A percentile compares a stretch with the other conserved stretches of the same genome.
Evolutionary conservation across 352 stramenopile species (phyloP).

Genomic region (Pythium coloratum): DNA sequence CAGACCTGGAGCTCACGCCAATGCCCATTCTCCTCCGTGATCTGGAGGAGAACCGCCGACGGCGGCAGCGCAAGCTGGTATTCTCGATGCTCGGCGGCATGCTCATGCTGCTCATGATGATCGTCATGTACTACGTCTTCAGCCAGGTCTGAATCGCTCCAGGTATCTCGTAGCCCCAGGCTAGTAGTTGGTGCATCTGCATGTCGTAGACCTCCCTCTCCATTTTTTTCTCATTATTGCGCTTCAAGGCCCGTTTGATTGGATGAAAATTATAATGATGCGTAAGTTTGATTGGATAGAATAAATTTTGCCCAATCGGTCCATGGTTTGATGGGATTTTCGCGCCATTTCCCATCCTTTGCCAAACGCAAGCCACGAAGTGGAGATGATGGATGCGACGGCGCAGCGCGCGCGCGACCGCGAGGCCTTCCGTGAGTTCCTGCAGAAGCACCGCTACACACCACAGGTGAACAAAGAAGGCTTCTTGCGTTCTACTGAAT

Average conservation of each 20-base stretch:
- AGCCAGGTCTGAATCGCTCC: slow-evolving; percentile 21
- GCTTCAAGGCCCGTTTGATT: slow-evolving; percentile 7
- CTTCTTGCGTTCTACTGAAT: background rate
- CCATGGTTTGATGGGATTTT: slow-evolving; percentile 4
- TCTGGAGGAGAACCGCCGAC: slow-evolving; percentile 58
- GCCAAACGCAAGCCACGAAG: background rate
- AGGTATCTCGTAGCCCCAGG: background rate
- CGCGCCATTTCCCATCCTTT: slow-evolving; percentile 6
- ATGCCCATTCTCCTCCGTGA: slow-evolving; percentile 59
- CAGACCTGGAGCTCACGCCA: slow-evolving; percentile 68
- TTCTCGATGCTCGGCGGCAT: slow-evolving; percentile 64
- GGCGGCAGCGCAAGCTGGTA: slow-evolving; percentile 65
- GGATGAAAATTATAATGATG: slow-evolving; percentile 1
- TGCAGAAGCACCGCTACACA: slow-evolving; percentile 40
- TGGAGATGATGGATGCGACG: slow-evolving; percentile 17
- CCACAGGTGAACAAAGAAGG: slow-evolving; percentile 31
- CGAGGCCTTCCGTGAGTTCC: slow-evolving; percentile 44
- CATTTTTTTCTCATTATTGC: background rate
- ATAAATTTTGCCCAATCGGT: background rate
- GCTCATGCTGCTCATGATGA: slow-evolving; percentile 69
- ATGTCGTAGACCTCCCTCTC: background rate
- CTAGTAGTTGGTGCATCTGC: background rate
- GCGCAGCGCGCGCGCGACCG: slow-evolving; percentile 32
- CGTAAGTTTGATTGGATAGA: slow-evolving; percentile 4
- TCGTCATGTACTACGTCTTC: slow-evolving; percentile 82